Conservation (phyloP, 2,329 filamentous ascomycete genomes). For the Erysiphe pulchra region DNA sequence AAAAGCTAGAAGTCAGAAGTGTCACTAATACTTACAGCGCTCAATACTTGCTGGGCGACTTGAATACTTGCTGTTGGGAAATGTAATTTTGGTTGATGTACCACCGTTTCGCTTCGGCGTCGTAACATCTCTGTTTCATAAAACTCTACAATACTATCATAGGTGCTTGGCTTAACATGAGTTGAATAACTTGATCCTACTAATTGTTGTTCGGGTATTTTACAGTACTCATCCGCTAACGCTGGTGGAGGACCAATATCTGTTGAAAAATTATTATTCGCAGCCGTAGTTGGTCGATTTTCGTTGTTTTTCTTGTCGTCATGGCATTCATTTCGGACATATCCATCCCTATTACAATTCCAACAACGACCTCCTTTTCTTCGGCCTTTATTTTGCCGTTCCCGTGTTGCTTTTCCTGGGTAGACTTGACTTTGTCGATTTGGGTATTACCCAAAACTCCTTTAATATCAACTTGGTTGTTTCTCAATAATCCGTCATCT, state of each 20-base stretch:
- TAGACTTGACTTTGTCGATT: not conserved
- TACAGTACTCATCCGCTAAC: not conserved
- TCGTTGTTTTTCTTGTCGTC: not conserved
- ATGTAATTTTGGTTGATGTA: too few relatives aligned
- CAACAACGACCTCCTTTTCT: not conserved
- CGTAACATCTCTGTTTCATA: not conserved
- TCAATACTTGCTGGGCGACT: too few relatives aligned
- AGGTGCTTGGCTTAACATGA: not conserved
- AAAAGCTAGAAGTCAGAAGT: too few relatives aligned
- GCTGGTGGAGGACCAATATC: not conserved
- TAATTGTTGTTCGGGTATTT: not conserved
- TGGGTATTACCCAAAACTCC: not conserved
- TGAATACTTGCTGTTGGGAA: too few relatives aligned
- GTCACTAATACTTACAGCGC: too few relatives aligned
- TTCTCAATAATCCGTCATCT: not conserved
- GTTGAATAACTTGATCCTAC: not conserved
- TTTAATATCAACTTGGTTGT: not conserved
- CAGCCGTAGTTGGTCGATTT: not conserved
- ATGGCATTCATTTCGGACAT: not conserved
- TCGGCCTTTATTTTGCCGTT: not conserved
- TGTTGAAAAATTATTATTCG: not conserved
- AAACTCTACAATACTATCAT: not conserved
- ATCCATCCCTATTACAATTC: not conserved
- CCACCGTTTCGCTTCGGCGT: too few relatives aligned
- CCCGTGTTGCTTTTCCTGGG: not conserved